phyloP scores from a whole-genome alignment of 1,284 basidiomycete genomes.

The Ganoderma boninense region DNA sequence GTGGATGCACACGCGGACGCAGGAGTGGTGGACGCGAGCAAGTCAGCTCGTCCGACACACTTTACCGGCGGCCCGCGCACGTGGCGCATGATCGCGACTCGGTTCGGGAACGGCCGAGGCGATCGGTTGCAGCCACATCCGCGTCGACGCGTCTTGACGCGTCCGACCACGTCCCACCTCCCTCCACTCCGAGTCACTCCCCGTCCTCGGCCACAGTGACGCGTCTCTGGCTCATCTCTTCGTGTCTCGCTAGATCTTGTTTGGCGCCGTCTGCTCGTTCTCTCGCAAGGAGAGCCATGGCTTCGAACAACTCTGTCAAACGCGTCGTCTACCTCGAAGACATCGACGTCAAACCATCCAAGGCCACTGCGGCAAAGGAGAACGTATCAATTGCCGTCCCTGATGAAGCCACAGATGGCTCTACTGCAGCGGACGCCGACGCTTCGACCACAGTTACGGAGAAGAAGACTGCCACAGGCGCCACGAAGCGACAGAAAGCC shows the following conservation, averaged over 20 bases:
- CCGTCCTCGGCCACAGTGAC: conserved; percentile 12
- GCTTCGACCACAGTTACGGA: conserved; percentile 16
- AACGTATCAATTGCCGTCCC: conserved; percentile 24
- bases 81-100: conserved; percentile 6
- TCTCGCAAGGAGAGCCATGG: conserved; percentile 39
- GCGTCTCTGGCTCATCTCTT: conserved; percentile 14
- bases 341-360: conserved; percentile 44
- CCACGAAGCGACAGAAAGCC: conserved; percentile 69
- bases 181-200: background rate
- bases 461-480: conserved; percentile 36
- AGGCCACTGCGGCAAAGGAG: conserved; percentile 17
- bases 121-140: conserved; percentile 29
- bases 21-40: background rate
- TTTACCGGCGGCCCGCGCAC: conserved; percentile 1
- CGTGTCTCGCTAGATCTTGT: conserved; percentile 14
- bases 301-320: conserved; percentile 25
- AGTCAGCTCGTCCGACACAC: conserved; percentile 4
- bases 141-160: conserved; percentile 32
- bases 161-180: conserved; percentile 14
- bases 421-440: conserved; percentile 18
- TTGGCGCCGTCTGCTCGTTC: conserved; percentile 1
- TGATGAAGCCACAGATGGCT: conserved; percentile 5
- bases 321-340: conserved; percentile 66
- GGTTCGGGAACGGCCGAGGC: conserved; percentile 15
- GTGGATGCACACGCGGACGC: background rate